Evolutionary conservation across 129 eudicot genomes (phyloP).

Genomic region (Arctium lappa): DNA sequence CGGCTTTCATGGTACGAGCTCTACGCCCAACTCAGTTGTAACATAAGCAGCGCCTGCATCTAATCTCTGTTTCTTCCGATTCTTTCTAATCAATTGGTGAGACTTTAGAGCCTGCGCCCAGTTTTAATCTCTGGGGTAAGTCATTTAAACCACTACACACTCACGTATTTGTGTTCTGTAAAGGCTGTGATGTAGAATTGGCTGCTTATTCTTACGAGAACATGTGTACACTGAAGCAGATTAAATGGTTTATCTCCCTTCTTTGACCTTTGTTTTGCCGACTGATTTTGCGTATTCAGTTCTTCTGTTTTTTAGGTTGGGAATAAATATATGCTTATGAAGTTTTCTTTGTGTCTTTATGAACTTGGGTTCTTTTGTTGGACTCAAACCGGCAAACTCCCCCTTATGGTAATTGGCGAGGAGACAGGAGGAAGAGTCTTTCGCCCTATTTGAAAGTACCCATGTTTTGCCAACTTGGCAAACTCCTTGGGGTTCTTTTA

Average conservation of each 20-base stretch:
- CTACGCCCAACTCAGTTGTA: neutral
- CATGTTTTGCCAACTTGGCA: neutral
- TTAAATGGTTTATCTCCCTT: neutral
- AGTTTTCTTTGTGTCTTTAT: neutral
- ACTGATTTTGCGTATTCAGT: slow-evolving; percentile 2
- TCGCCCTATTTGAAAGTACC: slow-evolving; percentile 2
- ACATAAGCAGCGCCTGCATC: neutral
- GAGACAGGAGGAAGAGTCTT: neutral
- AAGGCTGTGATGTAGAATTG: neutral
- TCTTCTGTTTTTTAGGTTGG: neutral
- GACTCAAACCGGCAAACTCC: neutral
- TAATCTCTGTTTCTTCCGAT: neutral
- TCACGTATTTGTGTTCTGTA: neutral
- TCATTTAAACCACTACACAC: neutral
- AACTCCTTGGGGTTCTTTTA: neutral
- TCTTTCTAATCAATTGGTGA: slow-evolving; percentile 11
- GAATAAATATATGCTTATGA: neutral
- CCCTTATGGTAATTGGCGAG: neutral
- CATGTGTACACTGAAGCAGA: neutral
- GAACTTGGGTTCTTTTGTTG: neutral
- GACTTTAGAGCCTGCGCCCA: neutral
- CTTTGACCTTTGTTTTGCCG: slow-evolving; percentile 10
- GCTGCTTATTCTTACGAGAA: neutral
- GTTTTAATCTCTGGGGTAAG: slow-evolving; percentile 11
- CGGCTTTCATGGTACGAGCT: neutral